Conservation (phyloP, 768 basidiomycete species). For the Tremella fuciformis region DNA sequence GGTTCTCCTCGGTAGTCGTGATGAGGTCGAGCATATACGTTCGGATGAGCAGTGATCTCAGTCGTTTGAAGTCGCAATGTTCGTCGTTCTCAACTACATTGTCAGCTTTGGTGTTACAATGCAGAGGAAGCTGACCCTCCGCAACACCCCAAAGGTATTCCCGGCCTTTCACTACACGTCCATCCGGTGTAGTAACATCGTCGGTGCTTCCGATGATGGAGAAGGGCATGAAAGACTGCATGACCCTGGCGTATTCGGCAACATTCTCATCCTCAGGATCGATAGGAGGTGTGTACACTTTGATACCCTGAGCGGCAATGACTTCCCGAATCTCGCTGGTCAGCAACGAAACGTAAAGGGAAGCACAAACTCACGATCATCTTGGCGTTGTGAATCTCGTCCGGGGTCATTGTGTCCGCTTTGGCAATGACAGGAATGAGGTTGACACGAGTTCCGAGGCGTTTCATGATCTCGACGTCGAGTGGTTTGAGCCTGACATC, state of each 20-base stretch:
- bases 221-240: slow-evolving; percentile 87
- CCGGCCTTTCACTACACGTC: slow-evolving; percentile 89
- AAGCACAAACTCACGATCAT: slow-evolving; percentile 65
- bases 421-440: slow-evolving; percentile 96
- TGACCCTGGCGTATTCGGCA: slow-evolving; percentile 80
- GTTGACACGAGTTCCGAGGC: slow-evolving; percentile 94
- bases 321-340: slow-evolving; percentile 73
- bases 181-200: slow-evolving; percentile 87
- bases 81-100: slow-evolving; percentile 89
- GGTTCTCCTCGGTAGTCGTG: slow-evolving; percentile 87
- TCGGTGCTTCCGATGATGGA: slow-evolving; percentile 97
- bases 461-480: slow-evolving; percentile 99
- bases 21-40: slow-evolving; percentile 99
- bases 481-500: slow-evolving; percentile 78
- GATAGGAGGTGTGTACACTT: slow-evolving; percentile 88
- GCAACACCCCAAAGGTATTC: slow-evolving; percentile 99
- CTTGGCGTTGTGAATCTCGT: slow-evolving; percentile 87
- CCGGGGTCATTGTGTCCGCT: slow-evolving; percentile 94
- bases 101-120: background rate
- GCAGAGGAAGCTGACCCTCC: slow-evolving; percentile 63
- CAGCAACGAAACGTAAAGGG: background rate
- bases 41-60: slow-evolving; percentile 89
- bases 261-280: slow-evolving; percentile 82
- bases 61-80: slow-evolving; percentile 98
- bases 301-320: slow-evolving; percentile 84